A percentile compares a stretch with the other conserved stretches of the same genome.
phyloP scores from a whole-genome alignment of 2,329 filamentous ascomycete genomes.

The Aspergillus sclerotialis region DNA sequence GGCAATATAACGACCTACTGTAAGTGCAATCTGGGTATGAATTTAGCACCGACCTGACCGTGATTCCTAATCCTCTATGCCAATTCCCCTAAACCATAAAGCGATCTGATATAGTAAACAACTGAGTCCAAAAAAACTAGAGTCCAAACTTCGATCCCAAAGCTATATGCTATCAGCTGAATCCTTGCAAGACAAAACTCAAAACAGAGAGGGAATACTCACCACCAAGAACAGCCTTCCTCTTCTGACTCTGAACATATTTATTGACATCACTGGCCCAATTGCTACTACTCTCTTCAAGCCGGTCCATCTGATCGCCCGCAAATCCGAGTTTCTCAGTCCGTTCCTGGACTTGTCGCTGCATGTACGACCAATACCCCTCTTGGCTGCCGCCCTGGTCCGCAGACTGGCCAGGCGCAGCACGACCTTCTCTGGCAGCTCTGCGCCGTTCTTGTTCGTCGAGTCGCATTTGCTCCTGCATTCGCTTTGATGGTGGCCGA shows the following conservation, averaged over 20 bases:
- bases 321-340: slow-evolving; percentile 81
- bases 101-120: too few species aligned
- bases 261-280: slow-evolving; percentile 88
- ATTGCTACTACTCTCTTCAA: slow-evolving; percentile 71
- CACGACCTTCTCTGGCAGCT: slow-evolving; percentile 29
- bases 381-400: slow-evolving; percentile 47
- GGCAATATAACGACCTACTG: too few species aligned
- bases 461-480: slow-evolving; percentile 70
- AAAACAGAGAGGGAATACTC: slow-evolving; percentile 16
- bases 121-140: too few species aligned
- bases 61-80: too few species aligned
- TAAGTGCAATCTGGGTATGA: too few species aligned
- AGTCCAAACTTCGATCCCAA: slow-evolving; percentile 39
- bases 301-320: slow-evolving; percentile 74
- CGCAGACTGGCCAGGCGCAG: slow-evolving; percentile 16
- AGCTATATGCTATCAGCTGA: slow-evolving; percentile 17
- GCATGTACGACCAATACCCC: slow-evolving; percentile 70
- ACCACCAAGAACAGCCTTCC: slow-evolving; percentile 67
- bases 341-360: slow-evolving; percentile 78
- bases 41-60: too few species aligned
- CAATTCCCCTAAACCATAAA: too few species aligned
- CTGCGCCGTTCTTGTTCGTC: slow-evolving; percentile 57
- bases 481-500: slow-evolving; percentile 79
- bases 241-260: slow-evolving; percentile 80
- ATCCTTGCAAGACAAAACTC: too few species aligned